phyloP scores from a whole-genome alignment of 225 moss, liverwort and hornwort genomes.

The Anthoceros angustus region DNA sequence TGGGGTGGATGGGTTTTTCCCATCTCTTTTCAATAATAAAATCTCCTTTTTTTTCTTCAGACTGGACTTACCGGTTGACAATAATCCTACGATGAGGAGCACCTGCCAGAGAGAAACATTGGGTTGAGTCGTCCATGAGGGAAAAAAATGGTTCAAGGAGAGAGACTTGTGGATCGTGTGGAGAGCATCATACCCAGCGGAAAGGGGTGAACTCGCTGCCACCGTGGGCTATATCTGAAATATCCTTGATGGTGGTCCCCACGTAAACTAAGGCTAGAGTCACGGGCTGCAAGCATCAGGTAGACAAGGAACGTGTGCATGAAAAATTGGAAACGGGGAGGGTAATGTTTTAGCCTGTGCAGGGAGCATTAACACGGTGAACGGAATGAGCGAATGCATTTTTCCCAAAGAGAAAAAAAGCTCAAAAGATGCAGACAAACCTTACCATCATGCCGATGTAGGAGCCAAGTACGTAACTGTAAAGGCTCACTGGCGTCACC shows the following conservation, averaged over 20 bases:
- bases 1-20: too few species aligned
- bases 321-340: not conserved
- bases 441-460: constrained; percentile 96
- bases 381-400: constrained; percentile 6
- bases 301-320: too few species aligned
- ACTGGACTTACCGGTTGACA: not conserved
- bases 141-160: not conserved
- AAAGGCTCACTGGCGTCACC: constrained; percentile 72
- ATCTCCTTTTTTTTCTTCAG: not conserved
- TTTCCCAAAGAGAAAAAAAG: not conserved
- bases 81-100: not conserved
- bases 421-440: not conserved
- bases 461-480: constrained; percentile 57
- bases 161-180: not conserved
- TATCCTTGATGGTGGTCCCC: constrained; percentile 94
- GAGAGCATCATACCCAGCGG: constrained; percentile 28
- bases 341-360: constrained; percentile 8
- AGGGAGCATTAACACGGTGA: too few species aligned
- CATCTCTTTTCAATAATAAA: too few species aligned
- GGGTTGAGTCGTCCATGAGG: not conserved
- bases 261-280: constrained; percentile 80
- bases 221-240: constrained; percentile 59
- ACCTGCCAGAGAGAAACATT: not conserved
- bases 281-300: constrained; percentile 57
- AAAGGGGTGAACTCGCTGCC: constrained; percentile 55